A percentile compares a stretch with the other conserved stretches of the same genome.
Conservation (phyloP, 202 grass and related monocot genomes). For the Schoenoplectus tabernaemontani region DNA sequence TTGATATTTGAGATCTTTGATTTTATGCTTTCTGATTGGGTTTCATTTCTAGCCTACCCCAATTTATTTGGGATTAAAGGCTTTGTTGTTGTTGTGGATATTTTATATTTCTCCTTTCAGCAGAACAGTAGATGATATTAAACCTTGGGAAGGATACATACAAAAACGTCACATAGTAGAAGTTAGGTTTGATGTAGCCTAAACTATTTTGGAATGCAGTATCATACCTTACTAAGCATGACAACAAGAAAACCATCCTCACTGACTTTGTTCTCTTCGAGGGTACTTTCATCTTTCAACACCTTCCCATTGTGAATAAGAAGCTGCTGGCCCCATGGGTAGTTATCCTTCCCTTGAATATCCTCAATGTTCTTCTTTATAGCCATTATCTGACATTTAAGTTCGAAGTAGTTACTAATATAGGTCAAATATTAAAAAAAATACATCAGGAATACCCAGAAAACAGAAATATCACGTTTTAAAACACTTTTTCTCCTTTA, state of each 20-base stretch:
- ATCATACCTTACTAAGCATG: constrained; percentile 83
- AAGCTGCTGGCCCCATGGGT: constrained; percentile 80
- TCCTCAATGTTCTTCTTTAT: constrained; percentile 96
- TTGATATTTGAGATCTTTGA: too few relatives aligned
- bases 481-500: not conserved
- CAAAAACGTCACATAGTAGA: not conserved
- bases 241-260: constrained; percentile 83
- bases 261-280: constrained; percentile 80
- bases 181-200: not conserved
- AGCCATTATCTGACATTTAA: constrained; percentile 60
- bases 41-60: too few relatives aligned
- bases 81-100: too few relatives aligned
- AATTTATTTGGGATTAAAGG: too few relatives aligned
- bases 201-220: not conserved
- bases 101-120: not conserved
- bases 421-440: not conserved
- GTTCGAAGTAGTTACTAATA: not conserved
- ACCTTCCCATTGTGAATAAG: constrained; percentile 81
- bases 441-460: not conserved
- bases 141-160: not conserved
- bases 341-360: constrained; percentile 81
- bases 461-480: not conserved
- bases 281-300: constrained; percentile 89
- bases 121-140: not conserved
- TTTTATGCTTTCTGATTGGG: too few relatives aligned